These are phyloP conservation scores for Talaromyces sp. DNA, from an alignment of 2,329 filamentous ascomycete species.

Conservation along the genomic window DNA sequence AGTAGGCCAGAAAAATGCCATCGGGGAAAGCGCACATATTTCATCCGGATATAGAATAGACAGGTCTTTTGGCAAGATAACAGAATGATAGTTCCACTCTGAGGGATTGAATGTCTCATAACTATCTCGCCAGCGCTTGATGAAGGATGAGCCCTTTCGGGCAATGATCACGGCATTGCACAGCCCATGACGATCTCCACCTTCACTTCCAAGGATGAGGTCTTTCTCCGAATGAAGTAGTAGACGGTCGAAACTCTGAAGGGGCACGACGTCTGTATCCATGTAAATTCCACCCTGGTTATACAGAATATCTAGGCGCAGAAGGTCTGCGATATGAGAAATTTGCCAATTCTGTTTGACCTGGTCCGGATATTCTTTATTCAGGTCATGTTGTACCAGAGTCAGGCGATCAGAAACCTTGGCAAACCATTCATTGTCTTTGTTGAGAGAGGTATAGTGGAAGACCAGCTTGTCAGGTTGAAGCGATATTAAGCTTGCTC, in stretches of 20 bases:
- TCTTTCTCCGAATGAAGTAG: slow-evolving; percentile 33
- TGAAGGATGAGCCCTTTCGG: slow-evolving; percentile 39
- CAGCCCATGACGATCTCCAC: slow-evolving; percentile 43
- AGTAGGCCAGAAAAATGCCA: slow-evolving; percentile 46
- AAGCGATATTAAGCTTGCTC: slow-evolving; percentile 42
- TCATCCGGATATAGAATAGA: slow-evolving; percentile 33
- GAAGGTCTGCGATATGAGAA: slow-evolving; percentile 35
- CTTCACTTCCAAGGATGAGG: slow-evolving; percentile 40
- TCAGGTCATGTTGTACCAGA: slow-evolving; percentile 39
- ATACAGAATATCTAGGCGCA: slow-evolving; percentile 39
- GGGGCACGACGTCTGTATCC: slow-evolving; percentile 40
- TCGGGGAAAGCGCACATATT: slow-evolving; percentile 41
- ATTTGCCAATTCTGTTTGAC: slow-evolving; percentile 14
- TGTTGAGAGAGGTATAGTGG: slow-evolving; percentile 45
- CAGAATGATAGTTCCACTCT: slow-evolving; percentile 47
- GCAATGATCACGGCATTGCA: slow-evolving; percentile 46
- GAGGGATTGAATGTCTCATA: slow-evolving; percentile 36
- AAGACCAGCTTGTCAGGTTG: slow-evolving; percentile 40
- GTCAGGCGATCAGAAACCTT: slow-evolving; percentile 38
- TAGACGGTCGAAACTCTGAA: slow-evolving; percentile 34
- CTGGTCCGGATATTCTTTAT: slow-evolving; percentile 37
- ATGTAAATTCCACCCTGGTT: slow-evolving; percentile 43
- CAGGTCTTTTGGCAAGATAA: slow-evolving; percentile 37
- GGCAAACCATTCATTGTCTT: slow-evolving; percentile 41
- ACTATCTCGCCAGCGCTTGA: slow-evolving; percentile 39